Base-by-base conservation (phyloP, 169 alveolate genomes). In the Perkinsus olseni region DNA sequence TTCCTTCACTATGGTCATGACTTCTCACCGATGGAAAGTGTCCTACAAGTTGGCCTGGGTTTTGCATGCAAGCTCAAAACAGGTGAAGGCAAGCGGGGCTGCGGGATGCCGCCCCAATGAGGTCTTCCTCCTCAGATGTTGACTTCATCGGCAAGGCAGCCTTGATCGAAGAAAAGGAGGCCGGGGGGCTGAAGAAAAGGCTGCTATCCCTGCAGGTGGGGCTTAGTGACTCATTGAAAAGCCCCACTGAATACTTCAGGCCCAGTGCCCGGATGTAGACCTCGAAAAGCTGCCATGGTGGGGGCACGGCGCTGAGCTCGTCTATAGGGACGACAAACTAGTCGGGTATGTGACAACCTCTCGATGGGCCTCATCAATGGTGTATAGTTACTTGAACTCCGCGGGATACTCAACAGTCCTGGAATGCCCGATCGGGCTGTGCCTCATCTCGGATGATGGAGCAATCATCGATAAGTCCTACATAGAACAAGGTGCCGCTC, bases 1-100 rank as follows among this genome's bases (percentile, higher is more conserved):
- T 91, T 48, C 91, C 40, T 50, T 38, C 93, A 91, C 91, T 45
- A 91, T 74, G 93, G 93, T 4, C 93, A 91, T 62, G 93, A 91
- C 91, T 11, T 39, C n/a, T 20, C 38, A 24, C 93, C 93, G 1
- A 38, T 48, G 50, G 90, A 11, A 20, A 91, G 91, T 31, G 91
- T 74, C 48, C 38, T 31, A 13, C 74, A 91, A 20, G 90, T 39
- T 17, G 93, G 93, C 38, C 91, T 91, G 40, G 91, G 51, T 8
- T 91, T 91, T 62, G 45, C 91, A n/a, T 28, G 48, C n/a, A 62
- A 91, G 40, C 0, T 38, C 82, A 39, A 91, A 11, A 91, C 48
- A 38, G 82, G 82, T 50, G 34, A 39, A 11, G 38, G 48, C 51
- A n/a, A n/a, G n/a, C n/a, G n/a, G 92, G 50, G 38, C 6, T 45